phyloP scores from a whole-genome alignment of 805 yeast species.

The Candida railenensis region DNA sequence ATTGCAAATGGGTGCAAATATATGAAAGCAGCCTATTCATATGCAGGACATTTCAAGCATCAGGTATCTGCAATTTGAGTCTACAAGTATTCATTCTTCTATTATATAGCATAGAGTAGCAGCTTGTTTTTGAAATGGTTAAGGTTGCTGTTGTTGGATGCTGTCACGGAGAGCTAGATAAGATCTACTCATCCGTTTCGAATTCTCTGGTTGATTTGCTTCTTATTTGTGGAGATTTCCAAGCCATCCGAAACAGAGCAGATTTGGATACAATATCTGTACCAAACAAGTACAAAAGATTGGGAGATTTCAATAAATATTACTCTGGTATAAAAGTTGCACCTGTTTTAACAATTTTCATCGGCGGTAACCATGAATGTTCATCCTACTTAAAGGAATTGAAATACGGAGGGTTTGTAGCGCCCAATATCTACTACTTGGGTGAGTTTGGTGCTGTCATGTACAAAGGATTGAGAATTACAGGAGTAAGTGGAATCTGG shows the following conservation, averaged over 20 bases:
- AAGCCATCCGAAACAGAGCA: slow-evolving; percentile 61
- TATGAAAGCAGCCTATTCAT: too few species aligned
- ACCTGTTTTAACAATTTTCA: slow-evolving; percentile 74
- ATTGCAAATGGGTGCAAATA: too few species aligned
- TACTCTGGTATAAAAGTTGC: slow-evolving; percentile 60
- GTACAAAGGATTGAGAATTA: slow-evolving; percentile 73
- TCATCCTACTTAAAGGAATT: slow-evolving; percentile 73
- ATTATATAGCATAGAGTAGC: background rate
- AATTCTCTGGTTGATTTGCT: slow-evolving; percentile 36
- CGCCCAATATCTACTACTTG: slow-evolving; percentile 79
- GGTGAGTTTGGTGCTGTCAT: slow-evolving; percentile 77
- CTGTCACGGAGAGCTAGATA: slow-evolving; percentile 76
- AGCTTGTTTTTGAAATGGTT: slow-evolving; percentile 6
- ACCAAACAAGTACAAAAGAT: slow-evolving; percentile 68
- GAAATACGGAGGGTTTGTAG: slow-evolving; percentile 89
- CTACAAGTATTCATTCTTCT: too few species aligned
- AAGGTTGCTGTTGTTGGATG: slow-evolving; percentile 82
- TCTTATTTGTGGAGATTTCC: slow-evolving; percentile 89
- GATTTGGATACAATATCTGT: slow-evolving; percentile 75
- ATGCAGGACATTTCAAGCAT: too few species aligned
- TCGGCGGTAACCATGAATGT: slow-evolving; percentile 96
- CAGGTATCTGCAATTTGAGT: too few species aligned
- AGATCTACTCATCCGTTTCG: slow-evolving; percentile 45
- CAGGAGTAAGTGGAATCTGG: slow-evolving; percentile 84
- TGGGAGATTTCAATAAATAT: slow-evolving; percentile 82